These are phyloP conservation scores for Scutellaria minor DNA, from an alignment of 257 asterid species.

Conservation along the genomic window DNA sequence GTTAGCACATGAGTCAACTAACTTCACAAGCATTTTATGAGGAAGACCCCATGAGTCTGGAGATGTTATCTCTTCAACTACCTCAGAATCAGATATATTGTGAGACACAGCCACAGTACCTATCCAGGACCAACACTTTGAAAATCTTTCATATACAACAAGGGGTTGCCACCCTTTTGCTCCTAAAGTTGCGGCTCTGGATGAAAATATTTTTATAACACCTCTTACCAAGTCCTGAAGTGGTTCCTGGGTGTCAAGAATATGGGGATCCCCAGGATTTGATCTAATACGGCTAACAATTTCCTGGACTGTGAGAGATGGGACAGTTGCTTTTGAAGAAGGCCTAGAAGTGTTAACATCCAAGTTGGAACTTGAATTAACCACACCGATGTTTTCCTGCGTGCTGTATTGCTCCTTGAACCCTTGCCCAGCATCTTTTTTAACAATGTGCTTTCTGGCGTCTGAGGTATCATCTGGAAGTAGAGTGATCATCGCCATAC, in stretches of 20 bases:
- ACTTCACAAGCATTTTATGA: constrained; percentile 92
- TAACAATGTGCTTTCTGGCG: constrained; percentile 47
- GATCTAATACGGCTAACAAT: constrained; percentile 82
- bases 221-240: constrained; percentile 97
- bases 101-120: constrained; percentile 62
- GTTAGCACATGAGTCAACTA: constrained; percentile 92
- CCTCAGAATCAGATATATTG: constrained; percentile 57
- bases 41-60: constrained; percentile 98
- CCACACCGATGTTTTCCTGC: constrained; percentile 44
- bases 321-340: constrained; percentile 57
- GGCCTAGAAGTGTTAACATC: constrained; percentile 49
- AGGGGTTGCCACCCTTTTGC: constrained; percentile 99
- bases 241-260: constrained; percentile 98
- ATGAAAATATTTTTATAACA: constrained; percentile 83
- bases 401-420: constrained; percentile 51
- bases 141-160: constrained; percentile 72
- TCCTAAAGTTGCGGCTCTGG: constrained; percentile 93
- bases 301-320: constrained; percentile 78
- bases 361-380: constrained; percentile 37
- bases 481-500: constrained; percentile 74
- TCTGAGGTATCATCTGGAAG: constrained; percentile 78
- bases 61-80: constrained; percentile 79
- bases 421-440: constrained; percentile 51
- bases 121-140: constrained; percentile 91
- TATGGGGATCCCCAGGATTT: constrained; percentile 90